These are phyloP conservation scores for Colletotrichum noveboracense DNA, from an alignment of 2,329 filamentous ascomycete genomes.

Conservation along the genomic window DNA sequence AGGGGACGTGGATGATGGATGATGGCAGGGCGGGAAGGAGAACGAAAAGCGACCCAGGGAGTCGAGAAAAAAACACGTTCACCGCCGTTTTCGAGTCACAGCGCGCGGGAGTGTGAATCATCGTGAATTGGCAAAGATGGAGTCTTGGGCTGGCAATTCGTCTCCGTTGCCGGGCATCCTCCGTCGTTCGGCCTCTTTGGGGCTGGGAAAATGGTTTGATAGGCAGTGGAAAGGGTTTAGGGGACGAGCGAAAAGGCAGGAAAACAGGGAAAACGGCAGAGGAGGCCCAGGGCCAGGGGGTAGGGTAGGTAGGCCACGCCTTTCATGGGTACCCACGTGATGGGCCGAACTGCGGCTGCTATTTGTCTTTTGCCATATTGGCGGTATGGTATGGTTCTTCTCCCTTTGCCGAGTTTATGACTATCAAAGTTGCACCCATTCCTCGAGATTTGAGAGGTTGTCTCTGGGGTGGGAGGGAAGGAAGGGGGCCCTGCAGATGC, in stretches of 20 bases:
- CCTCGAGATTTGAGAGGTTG: background rate
- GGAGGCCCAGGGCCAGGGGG: background rate
- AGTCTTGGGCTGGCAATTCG: background rate
- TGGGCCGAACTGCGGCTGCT: constrained; percentile 2
- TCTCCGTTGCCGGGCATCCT: background rate
- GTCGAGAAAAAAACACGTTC: background rate
- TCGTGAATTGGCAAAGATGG: constrained; percentile 13
- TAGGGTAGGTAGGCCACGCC: background rate
- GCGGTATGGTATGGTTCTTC: background rate
- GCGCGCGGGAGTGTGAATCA: constrained; percentile 7
- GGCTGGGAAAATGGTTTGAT: background rate
- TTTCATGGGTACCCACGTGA: constrained; percentile 13
- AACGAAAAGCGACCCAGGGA: background rate
- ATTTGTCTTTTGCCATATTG: background rate
- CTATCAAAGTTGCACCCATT: background rate
- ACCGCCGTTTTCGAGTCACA: constrained; percentile 21
- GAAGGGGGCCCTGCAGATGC: background rate
- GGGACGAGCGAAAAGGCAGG: background rate
- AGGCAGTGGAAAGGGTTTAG: background rate
- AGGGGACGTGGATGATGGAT: background rate
- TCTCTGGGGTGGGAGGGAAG: background rate
- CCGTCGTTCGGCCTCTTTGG: background rate
- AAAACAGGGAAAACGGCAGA: background rate
- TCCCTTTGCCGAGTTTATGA: background rate
- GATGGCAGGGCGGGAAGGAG: background rate